Evolutionary conservation across 768 basidiomycete species (phyloP), one percentile per base, ranked within the genome.

Genomic region (Hirschioporus abietinus): DNA sequence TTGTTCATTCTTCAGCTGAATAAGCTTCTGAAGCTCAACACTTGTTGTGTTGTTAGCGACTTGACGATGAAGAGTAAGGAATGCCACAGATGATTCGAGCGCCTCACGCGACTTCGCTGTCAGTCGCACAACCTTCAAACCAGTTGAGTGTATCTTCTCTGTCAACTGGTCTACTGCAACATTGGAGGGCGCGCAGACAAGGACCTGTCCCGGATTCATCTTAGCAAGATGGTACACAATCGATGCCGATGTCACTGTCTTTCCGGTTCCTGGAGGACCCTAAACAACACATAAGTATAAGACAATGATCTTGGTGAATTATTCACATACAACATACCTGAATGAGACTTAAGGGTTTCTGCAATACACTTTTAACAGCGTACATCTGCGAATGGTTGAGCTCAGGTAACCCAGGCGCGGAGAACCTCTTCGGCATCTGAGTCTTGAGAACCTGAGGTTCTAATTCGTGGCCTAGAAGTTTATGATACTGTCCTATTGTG

Each of bases 301-400:
- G 1, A 58, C 23, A 10, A 15, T 52, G 20, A 3, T 20, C 20
- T 52, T 10, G 42, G 15, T 24, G n/a, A 34, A n/a, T 78, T 78
- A 52, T 52, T n/a, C n/a, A n/a, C n/a, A 20, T 30, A 30, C 8
- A 52, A 15, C 42, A 52, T 52, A 52, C 42, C 78, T 99, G 97
- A 72, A 99, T 99, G 69, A 99, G 83, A 72, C 93, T 95, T 68
- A 99, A 85, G 24, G 97, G 97, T 78, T 99, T 99, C 77, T 99
- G 97, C 15, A 99, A 82, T 7, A 99, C 96, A 71, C 94, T 96
- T 82, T 99, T 99, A 74, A 99, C 97, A 1, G 97, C 97, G 78
- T 94, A 96, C 94, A 99, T 98, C 76, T 99, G 97, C 24, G 96
- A 99, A 74, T 98, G 96, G 74, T 99, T 99, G 74, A 99, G 88